phyloP scores from a whole-genome alignment of 2,329 filamentous ascomycete genomes.

The Ophiocordyceps sinensis region DNA sequence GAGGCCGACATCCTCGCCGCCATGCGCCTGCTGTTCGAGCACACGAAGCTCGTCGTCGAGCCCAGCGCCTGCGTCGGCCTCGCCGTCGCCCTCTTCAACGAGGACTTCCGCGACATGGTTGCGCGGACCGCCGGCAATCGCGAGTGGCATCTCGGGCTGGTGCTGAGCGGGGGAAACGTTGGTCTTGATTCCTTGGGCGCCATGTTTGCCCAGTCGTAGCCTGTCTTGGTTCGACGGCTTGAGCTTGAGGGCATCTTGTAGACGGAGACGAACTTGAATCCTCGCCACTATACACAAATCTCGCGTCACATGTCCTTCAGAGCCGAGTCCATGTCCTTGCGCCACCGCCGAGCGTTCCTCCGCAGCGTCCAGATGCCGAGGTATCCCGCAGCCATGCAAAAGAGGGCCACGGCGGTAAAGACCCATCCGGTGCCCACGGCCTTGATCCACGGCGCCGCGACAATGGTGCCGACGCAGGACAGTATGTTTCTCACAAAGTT shows the following conservation, averaged over 20 bases:
- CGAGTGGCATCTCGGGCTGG: conserved; percentile 57
- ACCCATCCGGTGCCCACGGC: conserved; percentile 65
- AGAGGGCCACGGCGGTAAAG: conserved; percentile 42
- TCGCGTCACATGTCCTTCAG: conserved; percentile 12
- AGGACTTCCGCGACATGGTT: conserved; percentile 62
- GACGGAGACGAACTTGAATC: too few relatives aligned
- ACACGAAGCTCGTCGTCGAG: conserved; percentile 84
- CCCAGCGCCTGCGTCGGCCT: conserved; percentile 75
- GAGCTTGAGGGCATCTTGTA: too few relatives aligned
- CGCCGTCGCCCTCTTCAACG: conserved; percentile 70
- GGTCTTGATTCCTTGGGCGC: conserved; percentile 36
- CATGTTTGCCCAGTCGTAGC: conserved; percentile 22
- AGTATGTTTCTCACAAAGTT: conserved; percentile 73
- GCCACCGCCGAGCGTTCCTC: conserved; percentile 47
- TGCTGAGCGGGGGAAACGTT: conserved; percentile 48
- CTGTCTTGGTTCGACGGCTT: too few relatives aligned
- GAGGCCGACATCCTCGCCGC: conserved; percentile 72
- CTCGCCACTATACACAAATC: too few relatives aligned
- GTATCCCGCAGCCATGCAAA: conserved; percentile 42
- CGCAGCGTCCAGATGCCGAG: conserved; percentile 45
- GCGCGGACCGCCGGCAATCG: conserved; percentile 53
- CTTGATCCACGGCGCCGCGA: conserved; percentile 55
- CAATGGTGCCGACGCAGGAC: conserved; percentile 53
- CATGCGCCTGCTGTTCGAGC: conserved; percentile 65
- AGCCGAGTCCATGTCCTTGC: conserved; percentile 43